phyloP scores from a whole-genome alignment of 352 stramenopile genomes.

The Globisporangium cederbergense region DNA sequence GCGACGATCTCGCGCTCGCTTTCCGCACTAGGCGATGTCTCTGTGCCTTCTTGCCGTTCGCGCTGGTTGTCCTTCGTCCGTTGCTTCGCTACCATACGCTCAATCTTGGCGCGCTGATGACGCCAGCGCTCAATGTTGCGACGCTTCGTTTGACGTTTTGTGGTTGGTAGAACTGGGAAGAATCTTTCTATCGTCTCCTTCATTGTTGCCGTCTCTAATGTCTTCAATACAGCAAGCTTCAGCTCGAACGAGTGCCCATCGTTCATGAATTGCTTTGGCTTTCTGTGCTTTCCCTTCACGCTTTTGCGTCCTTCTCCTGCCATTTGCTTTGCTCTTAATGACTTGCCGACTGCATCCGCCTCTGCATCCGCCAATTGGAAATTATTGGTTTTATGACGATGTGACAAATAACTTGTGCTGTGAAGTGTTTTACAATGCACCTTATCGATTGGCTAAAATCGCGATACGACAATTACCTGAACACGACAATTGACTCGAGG shows the following conservation, averaged over 20 bases:
- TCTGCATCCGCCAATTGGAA: not conserved
- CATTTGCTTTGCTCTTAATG: not conserved
- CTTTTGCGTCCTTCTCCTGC: not conserved
- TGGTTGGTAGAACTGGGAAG: not conserved
- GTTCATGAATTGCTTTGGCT: slow-evolving; percentile 5
- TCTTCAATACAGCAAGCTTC: slow-evolving; percentile 1
- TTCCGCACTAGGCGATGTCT: not conserved
- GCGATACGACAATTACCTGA: not conserved
- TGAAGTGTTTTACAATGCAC: not conserved
- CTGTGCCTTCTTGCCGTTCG: not conserved
- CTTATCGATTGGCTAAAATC: not conserved
- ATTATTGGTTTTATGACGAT: slow-evolving; percentile 2
- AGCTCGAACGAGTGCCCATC: slow-evolving; percentile 5
- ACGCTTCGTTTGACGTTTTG: not conserved
- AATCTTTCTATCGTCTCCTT: not conserved
- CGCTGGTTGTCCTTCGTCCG: not conserved
- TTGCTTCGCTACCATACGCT: not conserved
- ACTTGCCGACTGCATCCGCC: not conserved
- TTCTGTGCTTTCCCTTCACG: slow-evolving; percentile 3
- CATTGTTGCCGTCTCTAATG: not conserved
- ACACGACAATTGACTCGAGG: not conserved
- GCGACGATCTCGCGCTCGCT: not conserved
- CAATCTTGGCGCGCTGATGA: slow-evolving; percentile 1
- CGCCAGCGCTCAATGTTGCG: slow-evolving; percentile 1
- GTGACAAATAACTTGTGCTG: not conserved